These are phyloP conservation scores for Hyaloscypha hepaticicola DNA, from an alignment of 495 filamentous ascomycete species.

Conservation along the genomic window DNA sequence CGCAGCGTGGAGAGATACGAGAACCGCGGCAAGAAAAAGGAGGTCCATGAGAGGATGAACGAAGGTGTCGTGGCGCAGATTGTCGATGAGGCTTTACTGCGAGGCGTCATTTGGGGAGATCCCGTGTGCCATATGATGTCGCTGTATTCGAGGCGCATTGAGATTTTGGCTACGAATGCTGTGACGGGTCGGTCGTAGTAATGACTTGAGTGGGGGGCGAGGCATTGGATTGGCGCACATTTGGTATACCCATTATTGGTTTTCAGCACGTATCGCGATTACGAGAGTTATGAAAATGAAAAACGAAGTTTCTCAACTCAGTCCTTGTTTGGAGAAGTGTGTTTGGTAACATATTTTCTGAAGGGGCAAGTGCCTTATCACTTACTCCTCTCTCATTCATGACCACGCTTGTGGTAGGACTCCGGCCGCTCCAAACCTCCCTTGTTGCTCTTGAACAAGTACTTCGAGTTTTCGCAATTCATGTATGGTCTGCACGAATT, in stretches of 20 bases:
- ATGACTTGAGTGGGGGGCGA: not conserved
- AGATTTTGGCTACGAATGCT: conserved; percentile 63
- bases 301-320: too few relatives aligned
- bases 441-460: too few relatives aligned
- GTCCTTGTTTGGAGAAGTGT: too few relatives aligned
- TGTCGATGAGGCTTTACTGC: conserved; percentile 61
- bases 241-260: conserved; percentile 18
- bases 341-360: too few relatives aligned
- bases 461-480: too few relatives aligned
- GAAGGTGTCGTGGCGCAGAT: conserved; percentile 49
- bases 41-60: conserved; percentile 44
- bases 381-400: too few relatives aligned
- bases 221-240: not conserved
- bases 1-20: conserved; percentile 34
- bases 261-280: not conserved
- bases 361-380: too few relatives aligned
- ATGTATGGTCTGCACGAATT: too few relatives aligned
- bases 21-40: conserved; percentile 8
- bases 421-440: too few relatives aligned
- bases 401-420: too few relatives aligned
- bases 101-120: conserved; percentile 73
- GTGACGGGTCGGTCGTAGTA: conserved; percentile 47
- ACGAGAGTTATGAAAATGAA: too few relatives aligned
- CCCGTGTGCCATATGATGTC: conserved; percentile 77
- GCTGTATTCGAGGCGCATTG: conserved; percentile 67